Evolutionary conservation across 768 basidiomycete genomes (phyloP).

Genomic region (Strobilomyces dryophilus): DNA sequence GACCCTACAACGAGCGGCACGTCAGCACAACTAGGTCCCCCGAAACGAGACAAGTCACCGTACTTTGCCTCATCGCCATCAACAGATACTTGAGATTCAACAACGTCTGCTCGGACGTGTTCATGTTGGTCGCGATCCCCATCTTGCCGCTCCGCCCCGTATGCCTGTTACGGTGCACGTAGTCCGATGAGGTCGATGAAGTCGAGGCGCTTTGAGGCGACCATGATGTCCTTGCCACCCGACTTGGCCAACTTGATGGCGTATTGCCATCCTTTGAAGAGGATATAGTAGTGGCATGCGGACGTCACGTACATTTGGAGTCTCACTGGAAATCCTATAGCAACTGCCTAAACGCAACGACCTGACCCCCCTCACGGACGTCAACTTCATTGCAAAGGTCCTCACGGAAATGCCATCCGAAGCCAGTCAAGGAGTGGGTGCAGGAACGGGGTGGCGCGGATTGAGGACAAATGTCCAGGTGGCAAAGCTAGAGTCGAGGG

Average conservation of each 20-base stretch:
- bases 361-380: conserved; percentile 36
- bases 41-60: conserved; percentile 13
- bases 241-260: conserved; percentile 96
- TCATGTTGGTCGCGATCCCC: conserved; percentile 98
- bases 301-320: too few relatives aligned
- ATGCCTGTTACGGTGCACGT: conserved; percentile 98
- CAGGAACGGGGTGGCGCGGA: conserved; percentile 82
- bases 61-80: conserved; percentile 97
- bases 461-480: conserved; percentile 65
- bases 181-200: conserved; percentile 99
- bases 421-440: conserved; percentile 39
- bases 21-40: too few relatives aligned
- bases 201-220: conserved; percentile 96
- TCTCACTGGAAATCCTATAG: conserved; percentile 31
- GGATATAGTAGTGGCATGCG: too few relatives aligned
- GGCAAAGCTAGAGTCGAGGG: conserved; percentile 18
- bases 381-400: too few relatives aligned
- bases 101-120: conserved; percentile 92
- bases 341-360: conserved; percentile 70
- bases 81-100: conserved; percentile 95
- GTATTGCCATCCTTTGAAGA: too few relatives aligned
- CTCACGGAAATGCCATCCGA: too few relatives aligned
- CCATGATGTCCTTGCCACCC: conserved; percentile 98
- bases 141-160: conserved; percentile 98
- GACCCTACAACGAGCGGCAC: too few relatives aligned